phyloP scores from a whole-genome alignment of 805 yeast species.

The Barnettozyma siamensis region DNA sequence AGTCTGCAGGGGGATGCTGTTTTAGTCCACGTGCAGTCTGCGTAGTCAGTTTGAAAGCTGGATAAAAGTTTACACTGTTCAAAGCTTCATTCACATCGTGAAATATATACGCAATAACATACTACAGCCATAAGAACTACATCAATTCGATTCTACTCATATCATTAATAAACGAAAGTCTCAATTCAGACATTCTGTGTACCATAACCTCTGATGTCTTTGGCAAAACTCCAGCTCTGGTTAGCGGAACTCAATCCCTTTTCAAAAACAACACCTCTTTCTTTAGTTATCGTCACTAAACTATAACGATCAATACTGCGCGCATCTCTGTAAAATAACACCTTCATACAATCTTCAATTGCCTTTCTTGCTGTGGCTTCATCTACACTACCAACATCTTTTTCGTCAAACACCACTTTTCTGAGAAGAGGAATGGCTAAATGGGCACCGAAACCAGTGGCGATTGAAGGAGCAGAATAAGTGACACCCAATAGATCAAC shows the following conservation, averaged over 20 bases:
- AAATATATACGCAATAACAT: too few relatives aligned
- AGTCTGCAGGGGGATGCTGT: too few relatives aligned
- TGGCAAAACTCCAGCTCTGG: constrained; percentile 89
- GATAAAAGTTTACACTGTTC: too few relatives aligned
- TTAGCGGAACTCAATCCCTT: constrained; percentile 61
- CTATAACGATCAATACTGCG: constrained; percentile 85
- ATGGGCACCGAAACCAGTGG: constrained; percentile 96
- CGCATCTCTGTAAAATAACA: constrained; percentile 92
- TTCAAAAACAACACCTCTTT: constrained; percentile 57
- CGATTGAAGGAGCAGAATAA: constrained; percentile 80
- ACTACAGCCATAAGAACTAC: too few relatives aligned
- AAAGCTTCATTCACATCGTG: too few relatives aligned
- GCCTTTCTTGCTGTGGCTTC: constrained; percentile 73
- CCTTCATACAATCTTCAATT: constrained; percentile 87
- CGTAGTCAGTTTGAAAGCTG: too few relatives aligned
- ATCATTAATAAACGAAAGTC: background rate
- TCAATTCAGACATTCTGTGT: constrained; percentile 40
- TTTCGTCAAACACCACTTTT: constrained; percentile 72
- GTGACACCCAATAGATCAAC: constrained; percentile 91
- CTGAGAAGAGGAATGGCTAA: constrained; percentile 90
- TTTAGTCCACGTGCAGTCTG: too few relatives aligned
- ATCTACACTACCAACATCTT: constrained; percentile 60
- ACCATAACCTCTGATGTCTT: constrained; percentile 86
- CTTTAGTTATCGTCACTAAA: constrained; percentile 66
- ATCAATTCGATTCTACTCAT: background rate